Evolutionary conservation across 345 rosid species (phyloP).

Genomic region (Abelmoschus esculentus): DNA sequence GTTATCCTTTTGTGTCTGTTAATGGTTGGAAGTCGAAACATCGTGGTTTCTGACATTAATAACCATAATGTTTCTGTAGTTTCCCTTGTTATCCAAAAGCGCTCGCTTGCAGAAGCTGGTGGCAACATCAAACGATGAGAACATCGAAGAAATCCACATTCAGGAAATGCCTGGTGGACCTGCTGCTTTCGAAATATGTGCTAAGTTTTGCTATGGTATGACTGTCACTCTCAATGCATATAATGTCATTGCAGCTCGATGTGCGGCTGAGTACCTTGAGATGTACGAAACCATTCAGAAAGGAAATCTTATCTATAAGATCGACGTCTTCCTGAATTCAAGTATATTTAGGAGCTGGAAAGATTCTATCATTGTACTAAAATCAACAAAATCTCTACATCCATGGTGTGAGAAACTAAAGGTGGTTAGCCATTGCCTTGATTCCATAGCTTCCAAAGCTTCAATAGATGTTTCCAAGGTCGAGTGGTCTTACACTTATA

Average conservation of each 20-base stretch:
- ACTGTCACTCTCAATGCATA: constrained; percentile 81
- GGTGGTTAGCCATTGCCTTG: constrained; percentile 53
- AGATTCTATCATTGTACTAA: constrained; percentile 60
- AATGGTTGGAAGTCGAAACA: background rate
- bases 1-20: background rate
- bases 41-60: constrained; percentile 11
- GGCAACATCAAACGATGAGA: constrained; percentile 35
- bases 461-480: constrained; percentile 52
- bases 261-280: constrained; percentile 78
- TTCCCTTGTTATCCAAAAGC: constrained; percentile 67
- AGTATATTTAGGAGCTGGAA: constrained; percentile 72
- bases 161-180: constrained; percentile 85
- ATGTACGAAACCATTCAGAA: constrained; percentile 55
- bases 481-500: constrained; percentile 77
- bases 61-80: constrained; percentile 24
- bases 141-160: constrained; percentile 50
- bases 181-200: constrained; percentile 74
- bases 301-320: constrained; percentile 65
- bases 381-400: constrained; percentile 38
- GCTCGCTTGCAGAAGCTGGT: constrained; percentile 55
- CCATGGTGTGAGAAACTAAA: constrained; percentile 55
- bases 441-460: constrained; percentile 56
- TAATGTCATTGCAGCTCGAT: constrained; percentile 73
- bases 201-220: constrained; percentile 90
- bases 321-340: constrained; percentile 64